Evolutionary conservation across 2,329 filamentous ascomycete species (phyloP), one percentile per base, ranked within the genome.

Genomic region (Canariomyces notabilis): DNA sequence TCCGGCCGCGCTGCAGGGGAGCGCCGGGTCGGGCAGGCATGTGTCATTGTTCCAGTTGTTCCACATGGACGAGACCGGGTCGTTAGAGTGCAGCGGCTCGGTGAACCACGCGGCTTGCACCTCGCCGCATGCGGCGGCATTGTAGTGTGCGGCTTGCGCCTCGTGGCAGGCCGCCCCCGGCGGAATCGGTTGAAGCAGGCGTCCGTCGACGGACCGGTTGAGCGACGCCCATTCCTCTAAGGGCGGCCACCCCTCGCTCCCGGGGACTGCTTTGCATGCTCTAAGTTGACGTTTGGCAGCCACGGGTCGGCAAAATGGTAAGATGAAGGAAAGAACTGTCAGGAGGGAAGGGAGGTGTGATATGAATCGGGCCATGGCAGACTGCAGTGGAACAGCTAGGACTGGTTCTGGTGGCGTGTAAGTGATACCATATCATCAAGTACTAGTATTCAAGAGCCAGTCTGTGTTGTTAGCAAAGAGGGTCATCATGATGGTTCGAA

Each of bases 21-120:
- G 42, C 5, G 52, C 50, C 1, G 62, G 51, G 44, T 68, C 53
- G 2, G 74, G 74, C 33, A 77, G 62, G 57, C 75, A 78, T 11
- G 72, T 69, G 59, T 72, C 72, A 54, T 78, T 75, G 48, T 67
- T 67, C 57, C 64, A 76, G 40, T 73, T 70, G 44, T 74, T 60
- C 57, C 57, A 61, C 49, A 64, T 56, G 49, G 59, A 59, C 37
- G 65, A 66, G 31, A 70, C 55, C 5, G 67, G 67, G 44, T 69
- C 55, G 2, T 50, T 43, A 6, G 61, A 52, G 56, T 72, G 65
- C 49, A 65, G 69, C 20, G 58, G 56, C 22, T 62, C 71, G 67
- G 36, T 38, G 23, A 39, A 48, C 49, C 49, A 51, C 14, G 37
- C 23, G 6, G 44, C 18, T 29, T 51, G 49, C 4, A 48, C 19